Percentiles rank a stretch among this genome's conserved stretches.
These are phyloP conservation scores for Globisporangium middletonii DNA, from an alignment of 352 stramenopile species.

Conservation along the genomic window DNA sequence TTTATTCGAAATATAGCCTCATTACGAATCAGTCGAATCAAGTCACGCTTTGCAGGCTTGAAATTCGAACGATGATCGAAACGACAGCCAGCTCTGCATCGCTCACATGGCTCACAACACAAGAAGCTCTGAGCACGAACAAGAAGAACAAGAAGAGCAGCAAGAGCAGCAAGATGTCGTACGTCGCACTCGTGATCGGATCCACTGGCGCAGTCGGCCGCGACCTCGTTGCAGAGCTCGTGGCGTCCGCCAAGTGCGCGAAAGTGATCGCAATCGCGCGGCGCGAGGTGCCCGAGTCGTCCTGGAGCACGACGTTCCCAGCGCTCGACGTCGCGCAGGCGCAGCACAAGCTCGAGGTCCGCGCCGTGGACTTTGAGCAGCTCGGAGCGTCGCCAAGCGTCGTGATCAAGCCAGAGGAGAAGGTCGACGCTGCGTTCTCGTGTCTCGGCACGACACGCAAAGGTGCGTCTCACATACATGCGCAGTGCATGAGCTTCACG, in stretches of 20 bases:
- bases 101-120: no score
- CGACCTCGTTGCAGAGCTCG: slow-evolving; percentile 63
- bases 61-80: no score
- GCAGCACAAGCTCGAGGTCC: slow-evolving; percentile 43
- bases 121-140: no score
- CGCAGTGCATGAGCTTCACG: not conserved
- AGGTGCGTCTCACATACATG: slow-evolving; percentile 12
- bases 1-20: no score
- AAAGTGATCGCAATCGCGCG: slow-evolving; percentile 57
- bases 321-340: slow-evolving; percentile 29
- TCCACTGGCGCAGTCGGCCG: slow-evolving; percentile 66
- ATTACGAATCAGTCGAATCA: no score
- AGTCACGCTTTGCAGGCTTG: no score
- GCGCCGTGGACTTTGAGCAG: slow-evolving; percentile 46
- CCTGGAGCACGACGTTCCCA: slow-evolving; percentile 39
- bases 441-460: slow-evolving; percentile 70
- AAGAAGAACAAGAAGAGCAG: no score
- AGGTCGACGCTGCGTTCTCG: slow-evolving; percentile 61
- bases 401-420: slow-evolving; percentile 18
- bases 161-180: slow-evolving; percentile 16
- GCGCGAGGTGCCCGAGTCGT: slow-evolving; percentile 38
- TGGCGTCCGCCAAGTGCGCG: slow-evolving; percentile 39
- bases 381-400: slow-evolving; percentile 28
- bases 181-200: slow-evolving; percentile 66
- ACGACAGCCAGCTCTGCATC: no score